Conservation (phyloP, 2,329 filamentous ascomycete genomes). For the Colletotrichum lindemuthianum region DNA sequence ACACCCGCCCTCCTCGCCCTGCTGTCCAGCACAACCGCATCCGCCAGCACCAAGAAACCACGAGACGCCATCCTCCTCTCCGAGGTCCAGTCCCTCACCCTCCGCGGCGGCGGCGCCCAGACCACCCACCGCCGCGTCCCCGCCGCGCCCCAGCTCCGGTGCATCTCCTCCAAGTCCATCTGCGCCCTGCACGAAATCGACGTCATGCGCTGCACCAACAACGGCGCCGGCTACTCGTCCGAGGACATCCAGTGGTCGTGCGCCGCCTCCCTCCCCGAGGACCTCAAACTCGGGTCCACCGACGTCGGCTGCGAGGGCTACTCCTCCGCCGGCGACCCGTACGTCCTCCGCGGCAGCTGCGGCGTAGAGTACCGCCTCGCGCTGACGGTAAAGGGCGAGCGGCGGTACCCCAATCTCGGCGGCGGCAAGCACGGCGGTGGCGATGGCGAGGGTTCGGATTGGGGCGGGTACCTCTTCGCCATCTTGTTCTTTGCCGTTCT, state of each 20-base stretch:
- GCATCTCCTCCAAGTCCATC: conserved; percentile 72
- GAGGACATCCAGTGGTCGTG: conserved; percentile 95
- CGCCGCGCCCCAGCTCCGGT: conserved; percentile 82
- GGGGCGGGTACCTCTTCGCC: conserved; percentile 63
- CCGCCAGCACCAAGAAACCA: conserved; percentile 43
- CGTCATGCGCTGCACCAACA: conserved; percentile 89
- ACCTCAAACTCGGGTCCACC: conserved; percentile 80
- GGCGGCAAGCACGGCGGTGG: conserved; percentile 48
- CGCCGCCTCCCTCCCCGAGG: conserved; percentile 67
- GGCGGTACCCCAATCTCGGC: conserved; percentile 70
- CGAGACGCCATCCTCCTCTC: conserved; percentile 67
- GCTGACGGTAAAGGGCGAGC: conserved; percentile 80
- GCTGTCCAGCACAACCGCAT: conserved; percentile 30
- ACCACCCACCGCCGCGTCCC: conserved; percentile 82
- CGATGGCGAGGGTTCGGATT: conserved; percentile 43
- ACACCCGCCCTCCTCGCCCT: conserved; percentile 36
- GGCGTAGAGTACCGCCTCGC: conserved; percentile 88
- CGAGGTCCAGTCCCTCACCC: conserved; percentile 79
- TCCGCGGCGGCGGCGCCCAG: conserved; percentile 69
- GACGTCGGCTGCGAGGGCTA: conserved; percentile 96
- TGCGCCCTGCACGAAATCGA: conserved; percentile 80
- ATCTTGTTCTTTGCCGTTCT: conserved; percentile 69
- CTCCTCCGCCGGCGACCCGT: conserved; percentile 77
- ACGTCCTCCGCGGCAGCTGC: conserved; percentile 91
- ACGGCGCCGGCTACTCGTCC: conserved; percentile 79